A percentile compares a stretch with the other conserved stretches of the same genome.
These are phyloP conservation scores for Nemania sp. DNA, from an alignment of 2,329 filamentous ascomycete species.

Conservation along the genomic window DNA sequence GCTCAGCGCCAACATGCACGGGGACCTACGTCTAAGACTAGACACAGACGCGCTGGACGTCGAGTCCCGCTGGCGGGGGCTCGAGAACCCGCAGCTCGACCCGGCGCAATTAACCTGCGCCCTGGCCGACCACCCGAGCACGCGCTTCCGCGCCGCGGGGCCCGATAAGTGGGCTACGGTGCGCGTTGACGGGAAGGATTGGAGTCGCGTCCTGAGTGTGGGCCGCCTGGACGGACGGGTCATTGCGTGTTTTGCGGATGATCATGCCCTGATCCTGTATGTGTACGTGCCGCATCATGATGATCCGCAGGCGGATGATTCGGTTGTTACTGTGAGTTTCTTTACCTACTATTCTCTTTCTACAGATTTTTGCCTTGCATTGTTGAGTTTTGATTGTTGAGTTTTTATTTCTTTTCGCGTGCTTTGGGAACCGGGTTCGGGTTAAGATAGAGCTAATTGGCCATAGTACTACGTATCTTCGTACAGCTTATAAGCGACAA, in stretches of 20 bases:
- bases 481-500: constrained; percentile 33
- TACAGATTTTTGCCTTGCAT: no score
- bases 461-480: constrained; percentile 39
- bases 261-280: constrained; percentile 79
- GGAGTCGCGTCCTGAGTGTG: constrained; percentile 92
- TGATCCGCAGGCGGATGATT: constrained; percentile 66
- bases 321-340: constrained; percentile 70
- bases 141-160: constrained; percentile 73
- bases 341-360: background rate
- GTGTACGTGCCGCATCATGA: constrained; percentile 77
- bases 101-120: constrained; percentile 72
- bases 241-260: constrained; percentile 86
- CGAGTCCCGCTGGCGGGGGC: constrained; percentile 79
- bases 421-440: no score
- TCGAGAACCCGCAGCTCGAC: constrained; percentile 87
- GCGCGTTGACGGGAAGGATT: constrained; percentile 89
- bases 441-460: constrained; percentile 26
- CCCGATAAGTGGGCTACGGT: constrained; percentile 88
- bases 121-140: constrained; percentile 79
- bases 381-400: no score
- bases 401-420: no score
- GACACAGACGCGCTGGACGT: constrained; percentile 84
- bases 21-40: constrained; percentile 77
- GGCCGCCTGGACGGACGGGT: constrained; percentile 86
- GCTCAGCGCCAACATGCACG: constrained; percentile 92